phyloP scores from a whole-genome alignment of 2,329 filamentous ascomycete genomes.

The Dendrostoma leiphaemia region DNA sequence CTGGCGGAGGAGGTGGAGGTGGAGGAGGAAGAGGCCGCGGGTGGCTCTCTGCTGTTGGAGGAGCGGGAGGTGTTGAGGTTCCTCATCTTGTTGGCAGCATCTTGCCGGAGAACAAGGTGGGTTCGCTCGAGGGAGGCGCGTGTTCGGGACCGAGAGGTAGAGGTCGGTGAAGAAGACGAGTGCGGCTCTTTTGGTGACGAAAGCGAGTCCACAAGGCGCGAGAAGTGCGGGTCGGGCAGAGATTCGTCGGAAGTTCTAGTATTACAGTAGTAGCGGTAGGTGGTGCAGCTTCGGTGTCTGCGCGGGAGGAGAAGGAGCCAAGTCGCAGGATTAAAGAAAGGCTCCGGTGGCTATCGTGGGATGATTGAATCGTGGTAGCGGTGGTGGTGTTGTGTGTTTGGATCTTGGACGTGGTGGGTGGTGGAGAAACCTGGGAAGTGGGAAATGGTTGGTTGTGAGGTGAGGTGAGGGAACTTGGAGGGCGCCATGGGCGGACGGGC shows the following conservation, averaged over 20 bases:
- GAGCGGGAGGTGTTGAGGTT: conserved; percentile 18
- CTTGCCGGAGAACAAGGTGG: conserved; percentile 11
- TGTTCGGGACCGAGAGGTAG: not conserved
- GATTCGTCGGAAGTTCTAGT: not conserved
- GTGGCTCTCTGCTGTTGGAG: conserved; percentile 15
- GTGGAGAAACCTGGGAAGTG: not conserved
- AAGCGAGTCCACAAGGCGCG: too few species aligned
- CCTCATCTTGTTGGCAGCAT: conserved; percentile 28
- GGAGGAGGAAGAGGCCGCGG: not conserved
- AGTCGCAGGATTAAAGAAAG: too few species aligned
- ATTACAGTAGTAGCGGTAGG: too few species aligned
- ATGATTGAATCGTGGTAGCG: too few species aligned
- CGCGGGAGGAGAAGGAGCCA: too few species aligned
- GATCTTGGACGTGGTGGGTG: too few species aligned
- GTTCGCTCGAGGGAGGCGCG: not conserved
- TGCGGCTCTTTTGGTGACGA: not conserved
- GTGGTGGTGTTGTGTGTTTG: conserved; percentile 2
- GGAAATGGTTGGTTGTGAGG: conserved; percentile 6
- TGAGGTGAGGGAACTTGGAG: not conserved
- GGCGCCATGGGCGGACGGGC: too few species aligned
- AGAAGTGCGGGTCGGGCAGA: not conserved
- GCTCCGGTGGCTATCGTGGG: too few species aligned
- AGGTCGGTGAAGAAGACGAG: not conserved
- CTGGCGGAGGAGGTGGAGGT: conserved; percentile 6
- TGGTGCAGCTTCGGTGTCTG: too few species aligned